Evolutionary conservation across 805 yeast species (phyloP).

Genomic region (Candida coquimbonensis): DNA sequence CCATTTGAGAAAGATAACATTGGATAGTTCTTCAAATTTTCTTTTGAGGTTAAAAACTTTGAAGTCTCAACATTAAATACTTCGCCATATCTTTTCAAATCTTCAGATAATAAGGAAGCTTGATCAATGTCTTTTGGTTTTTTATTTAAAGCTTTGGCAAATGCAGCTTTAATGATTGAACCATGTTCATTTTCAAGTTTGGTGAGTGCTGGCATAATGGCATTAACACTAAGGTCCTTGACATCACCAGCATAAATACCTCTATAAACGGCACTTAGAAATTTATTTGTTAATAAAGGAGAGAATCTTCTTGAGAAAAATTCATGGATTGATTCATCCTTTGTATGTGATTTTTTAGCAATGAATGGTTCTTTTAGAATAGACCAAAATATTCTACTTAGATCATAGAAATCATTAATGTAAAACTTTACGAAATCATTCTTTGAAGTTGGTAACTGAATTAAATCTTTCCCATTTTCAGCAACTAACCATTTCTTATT

Average conservation of each 20-base stretch:
- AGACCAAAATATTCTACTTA: conserved; percentile 37
- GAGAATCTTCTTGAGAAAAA: conserved; percentile 72
- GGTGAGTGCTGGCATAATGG: conserved; percentile 50
- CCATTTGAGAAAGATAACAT: conserved; percentile 56
- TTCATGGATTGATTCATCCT: conserved; percentile 67
- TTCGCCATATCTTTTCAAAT: conserved; percentile 32
- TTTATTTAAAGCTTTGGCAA: conserved; percentile 21
- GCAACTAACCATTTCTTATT: conserved; percentile 65
- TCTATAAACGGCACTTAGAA: conserved; percentile 76
- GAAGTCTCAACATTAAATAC: conserved; percentile 37
- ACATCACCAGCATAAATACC: conserved; percentile 93
- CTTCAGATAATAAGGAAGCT: conserved; percentile 16
- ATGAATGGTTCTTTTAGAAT: conserved; percentile 45
- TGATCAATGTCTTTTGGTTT: neutral
- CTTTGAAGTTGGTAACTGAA: conserved; percentile 46
- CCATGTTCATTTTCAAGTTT: conserved; percentile 55
- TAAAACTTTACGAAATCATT: conserved; percentile 29
- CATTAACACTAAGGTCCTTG: conserved; percentile 52
- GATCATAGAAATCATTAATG: conserved; percentile 30
- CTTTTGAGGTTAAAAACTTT: conserved; percentile 23
- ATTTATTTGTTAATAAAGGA: conserved; percentile 38
- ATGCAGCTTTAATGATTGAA: conserved; percentile 42
- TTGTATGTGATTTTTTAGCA: conserved; percentile 18
- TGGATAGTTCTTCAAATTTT: conserved; percentile 45
- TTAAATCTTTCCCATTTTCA: conserved; percentile 32